Conservation (phyloP, 345 rosid genomes). For the Luvunga scandens region DNA sequence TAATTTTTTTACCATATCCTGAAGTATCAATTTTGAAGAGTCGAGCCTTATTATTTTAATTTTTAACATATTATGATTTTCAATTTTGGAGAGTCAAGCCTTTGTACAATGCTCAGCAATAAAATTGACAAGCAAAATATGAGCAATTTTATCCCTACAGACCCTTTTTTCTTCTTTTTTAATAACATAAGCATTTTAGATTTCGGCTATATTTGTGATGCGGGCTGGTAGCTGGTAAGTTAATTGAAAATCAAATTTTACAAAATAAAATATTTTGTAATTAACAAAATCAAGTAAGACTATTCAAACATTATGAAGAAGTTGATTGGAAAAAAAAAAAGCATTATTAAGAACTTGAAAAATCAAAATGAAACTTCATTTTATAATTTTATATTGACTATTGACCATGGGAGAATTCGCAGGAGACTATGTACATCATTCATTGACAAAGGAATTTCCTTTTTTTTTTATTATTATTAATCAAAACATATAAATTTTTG, state of each 20-base stretch:
- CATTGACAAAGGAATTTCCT: background rate
- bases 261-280: background rate
- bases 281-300: too few species aligned
- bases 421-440: background rate
- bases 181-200: background rate
- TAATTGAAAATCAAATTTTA: background rate
- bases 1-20: background rate
- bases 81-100: too few species aligned
- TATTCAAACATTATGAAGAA: background rate
- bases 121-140: too few species aligned
- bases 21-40: background rate
- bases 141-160: too few species aligned
- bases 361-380: background rate
- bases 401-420: background rate
- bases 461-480: too few species aligned
- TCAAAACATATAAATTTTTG: background rate
- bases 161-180: too few species aligned
- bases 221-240: background rate
- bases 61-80: background rate
- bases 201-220: too few species aligned
- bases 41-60: background rate
- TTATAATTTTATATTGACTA: background rate
- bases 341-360: background rate
- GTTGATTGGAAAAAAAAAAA: background rate
- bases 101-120: too few species aligned